Evolutionary conservation across 805 yeast genomes (phyloP), one percentile per base, ranked within the genome.

Genomic region (Barnettozyma californica): DNA sequence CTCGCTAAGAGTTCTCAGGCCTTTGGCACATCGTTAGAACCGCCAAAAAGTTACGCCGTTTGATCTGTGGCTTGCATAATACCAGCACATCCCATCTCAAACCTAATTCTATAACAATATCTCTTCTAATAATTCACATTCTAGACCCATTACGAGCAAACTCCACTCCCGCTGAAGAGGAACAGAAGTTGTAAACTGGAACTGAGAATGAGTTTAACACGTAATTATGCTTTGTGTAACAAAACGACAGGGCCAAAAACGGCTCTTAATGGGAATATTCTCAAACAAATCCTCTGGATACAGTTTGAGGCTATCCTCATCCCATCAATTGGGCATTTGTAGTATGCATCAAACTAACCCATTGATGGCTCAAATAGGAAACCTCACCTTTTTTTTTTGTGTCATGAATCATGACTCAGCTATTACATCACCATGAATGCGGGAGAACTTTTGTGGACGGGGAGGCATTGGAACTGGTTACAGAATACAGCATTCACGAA

Each of bases 361-460:
- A 44, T 48, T 48, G 51, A 23, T 41, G 21, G 18, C 51, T 27
- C 29, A 44, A 44, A 35, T 5, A 23, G 40, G 51, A 19, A 48
- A 44, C 35, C 9, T 35, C 23, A 11, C 21, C 33, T 4, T 29
- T 13, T 29, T 29, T 29, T 23, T 23, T 23, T 23, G n/a, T n/a
- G n/a, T n/a, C n/a, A n/a, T n/a, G n/a, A n/a, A n/a, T n/a, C n/a
- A n/a, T 23, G 25, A 23, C 25, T 23, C 25, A 23, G 25, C 25
- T 5, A 23, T 23, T 23, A 23, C 25, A 23, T 23, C 25, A 23
- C 8, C 25, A 23, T 5, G 25, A 23, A 23, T 8, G 8, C 7
- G 8, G 25, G 25, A 23, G 5, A 23, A 23, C 25, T 23, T 23
- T 23, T 23, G n/a, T 23, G 25, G 25, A 23, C 25, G 7, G 25